phyloP scores from a whole-genome alignment of 2,329 filamentous ascomycete species.

The Colletotrichum tanaceti region DNA sequence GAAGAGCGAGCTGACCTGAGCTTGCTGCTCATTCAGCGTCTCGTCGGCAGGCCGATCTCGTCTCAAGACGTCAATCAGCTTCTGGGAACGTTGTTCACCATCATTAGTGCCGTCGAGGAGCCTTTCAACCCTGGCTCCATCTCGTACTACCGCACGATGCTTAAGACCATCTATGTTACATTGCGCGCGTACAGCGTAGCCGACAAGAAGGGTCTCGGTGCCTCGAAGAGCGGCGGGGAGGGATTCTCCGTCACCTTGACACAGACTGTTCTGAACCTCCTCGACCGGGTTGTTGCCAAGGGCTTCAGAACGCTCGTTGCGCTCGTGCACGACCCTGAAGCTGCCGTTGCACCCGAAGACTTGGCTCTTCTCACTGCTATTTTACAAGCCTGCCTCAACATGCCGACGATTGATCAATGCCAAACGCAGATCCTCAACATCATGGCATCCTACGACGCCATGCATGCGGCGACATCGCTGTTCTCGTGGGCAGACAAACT shows the following conservation, averaged over 20 bases:
- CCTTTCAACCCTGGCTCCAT: slow-evolving; percentile 65
- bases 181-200: slow-evolving; percentile 71
- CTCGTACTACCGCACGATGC: slow-evolving; percentile 82
- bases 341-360: slow-evolving; percentile 77
- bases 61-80: slow-evolving; percentile 65
- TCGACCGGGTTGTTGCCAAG: slow-evolving; percentile 81
- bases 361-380: slow-evolving; percentile 89
- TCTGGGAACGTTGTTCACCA: slow-evolving; percentile 62
- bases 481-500: slow-evolving; percentile 95
- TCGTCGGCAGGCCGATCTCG: slow-evolving; percentile 70
- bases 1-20: slow-evolving; percentile 83
- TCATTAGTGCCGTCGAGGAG: slow-evolving; percentile 65
- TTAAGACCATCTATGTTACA: slow-evolving; percentile 87
- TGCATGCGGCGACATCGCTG: slow-evolving; percentile 84
- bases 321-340: slow-evolving; percentile 81
- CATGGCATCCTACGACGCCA: slow-evolving; percentile 76
- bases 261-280: slow-evolving; percentile 79
- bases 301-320: slow-evolving; percentile 86
- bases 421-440: slow-evolving; percentile 78
- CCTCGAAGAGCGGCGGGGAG: slow-evolving; percentile 45
- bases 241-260: slow-evolving; percentile 58
- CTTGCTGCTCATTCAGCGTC: slow-evolving; percentile 82
- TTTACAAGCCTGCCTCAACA: slow-evolving; percentile 82
- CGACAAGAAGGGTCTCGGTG: slow-evolving; percentile 45
- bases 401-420: slow-evolving; percentile 79